A percentile compares a stretch with the other conserved stretches of the same genome.
These are phyloP conservation scores for Aureobasidium pullulans DNA, from an alignment of 2,329 filamentous ascomycete species.

Conservation along the genomic window DNA sequence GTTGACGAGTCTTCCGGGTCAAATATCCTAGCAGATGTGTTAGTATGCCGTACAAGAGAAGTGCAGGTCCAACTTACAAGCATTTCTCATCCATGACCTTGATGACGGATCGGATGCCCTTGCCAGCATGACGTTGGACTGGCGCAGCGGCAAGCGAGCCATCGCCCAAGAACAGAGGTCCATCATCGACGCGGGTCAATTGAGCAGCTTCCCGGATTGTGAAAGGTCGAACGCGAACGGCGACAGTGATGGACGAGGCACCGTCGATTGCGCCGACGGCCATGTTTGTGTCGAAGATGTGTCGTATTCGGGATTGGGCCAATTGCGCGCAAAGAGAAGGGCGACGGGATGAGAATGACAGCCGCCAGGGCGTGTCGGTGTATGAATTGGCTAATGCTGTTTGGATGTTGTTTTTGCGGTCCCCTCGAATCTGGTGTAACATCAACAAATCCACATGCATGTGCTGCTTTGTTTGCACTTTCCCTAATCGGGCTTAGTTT, in stretches of 20 bases:
- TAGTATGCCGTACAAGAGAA: not conserved
- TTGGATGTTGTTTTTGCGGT: not conserved
- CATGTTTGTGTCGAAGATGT: not conserved
- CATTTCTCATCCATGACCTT: slow-evolving; percentile 96
- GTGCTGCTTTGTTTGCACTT: not conserved
- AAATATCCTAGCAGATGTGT: slow-evolving; percentile 62
- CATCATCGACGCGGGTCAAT: slow-evolving; percentile 71
- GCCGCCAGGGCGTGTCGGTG: slow-evolving; percentile 9
- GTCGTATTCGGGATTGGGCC: not conserved
- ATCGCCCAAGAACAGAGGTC: slow-evolving; percentile 88
- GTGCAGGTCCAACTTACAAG: slow-evolving; percentile 55
- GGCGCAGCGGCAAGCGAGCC: slow-evolving; percentile 85
- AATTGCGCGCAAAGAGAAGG: not conserved
- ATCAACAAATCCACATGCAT: not conserved
- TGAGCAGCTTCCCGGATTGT: slow-evolving; percentile 92
- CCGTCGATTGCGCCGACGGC: slow-evolving; percentile 29
- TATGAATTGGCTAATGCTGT: slow-evolving; percentile 3
- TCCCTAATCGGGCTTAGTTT: not conserved
- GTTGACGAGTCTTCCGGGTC: slow-evolving; percentile 94
- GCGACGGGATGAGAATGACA: not conserved
- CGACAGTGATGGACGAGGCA: slow-evolving; percentile 44
- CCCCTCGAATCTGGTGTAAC: not conserved
- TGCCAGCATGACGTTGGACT: slow-evolving; percentile 68
- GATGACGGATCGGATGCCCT: slow-evolving; percentile 83
- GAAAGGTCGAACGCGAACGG: slow-evolving; percentile 58